Base-by-base conservation (phyloP, 1,284 basidiomycete genomes). In the Heterobasidion parviporum region DNA sequence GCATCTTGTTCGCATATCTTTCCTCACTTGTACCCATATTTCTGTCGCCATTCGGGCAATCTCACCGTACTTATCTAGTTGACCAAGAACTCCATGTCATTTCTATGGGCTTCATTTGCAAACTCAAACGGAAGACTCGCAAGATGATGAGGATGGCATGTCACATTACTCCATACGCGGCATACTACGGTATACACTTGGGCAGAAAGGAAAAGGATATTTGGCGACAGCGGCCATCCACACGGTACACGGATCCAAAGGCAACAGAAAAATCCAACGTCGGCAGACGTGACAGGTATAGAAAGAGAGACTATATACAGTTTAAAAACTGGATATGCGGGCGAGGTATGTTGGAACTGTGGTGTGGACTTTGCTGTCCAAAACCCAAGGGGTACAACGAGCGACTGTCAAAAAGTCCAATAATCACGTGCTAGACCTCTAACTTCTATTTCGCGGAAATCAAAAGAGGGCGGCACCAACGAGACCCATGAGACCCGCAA, bases 391-490 rank as follows among this genome's bases (percentile, higher is more conserved):
- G 38, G 38, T 12, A 10, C 38, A 41, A 41, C 38, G 6, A 41
- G 38, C 38, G 38, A 6, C 38, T 41, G n/a, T 12, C 10, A n/a
- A 41, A 8, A 41, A n/a, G 38, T 41, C 38, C 38, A n/a, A 41
- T n/a, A 6, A 41, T 41, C 38, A 41, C 10, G 3, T 10, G 38
- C 10, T 10, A 41, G 8, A 41, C 38, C 38, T 41, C 38, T 41
- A 41, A 41, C 6, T n/a, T 41, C 38, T 41, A 41, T 7, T 41
- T 41, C n/a, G 38, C n/a, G 5, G n/a, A 41, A n/a, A 41, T 41
- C 20, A 80, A 57, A 80, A 69, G 33, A 80, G 68, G 33, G 69
- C 72, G 54, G 76, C 74, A 44, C 80, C 79, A 57, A 79, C 62
- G 46, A 80, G 62, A 52, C 79, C 78, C 66, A 81, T 66, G 46